A percentile compares a stretch with the other conserved stretches of the same genome.
phyloP scores from a whole-genome alignment of 805 yeast species.

The Teunomyces atbi region DNA sequence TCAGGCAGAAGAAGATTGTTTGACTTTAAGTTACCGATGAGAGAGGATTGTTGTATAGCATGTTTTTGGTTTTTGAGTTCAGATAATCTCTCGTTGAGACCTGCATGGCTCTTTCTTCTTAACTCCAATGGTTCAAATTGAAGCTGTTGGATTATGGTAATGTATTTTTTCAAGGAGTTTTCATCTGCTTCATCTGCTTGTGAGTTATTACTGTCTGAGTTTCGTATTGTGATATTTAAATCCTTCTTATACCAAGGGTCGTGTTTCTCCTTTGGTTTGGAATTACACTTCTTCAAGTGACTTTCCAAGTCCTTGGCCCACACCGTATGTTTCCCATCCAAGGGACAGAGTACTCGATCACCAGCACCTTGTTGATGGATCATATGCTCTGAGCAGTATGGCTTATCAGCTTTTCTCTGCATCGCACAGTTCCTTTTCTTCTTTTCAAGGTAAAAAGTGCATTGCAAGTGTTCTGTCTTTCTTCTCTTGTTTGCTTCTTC shows the following conservation, averaged over 20 bases:
- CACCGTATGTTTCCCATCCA: constrained; percentile 72
- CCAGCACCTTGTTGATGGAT: constrained; percentile 14
- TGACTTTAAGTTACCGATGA: constrained; percentile 63
- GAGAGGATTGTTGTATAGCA: constrained; percentile 76
- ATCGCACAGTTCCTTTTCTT: constrained; percentile 61
- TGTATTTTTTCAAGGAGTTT: constrained; percentile 16
- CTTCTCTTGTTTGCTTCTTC: constrained; percentile 7
- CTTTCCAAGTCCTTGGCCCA: constrained; percentile 55
- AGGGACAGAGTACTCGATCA: constrained; percentile 67
- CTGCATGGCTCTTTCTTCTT: constrained; percentile 22
- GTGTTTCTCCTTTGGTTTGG: constrained; percentile 30
- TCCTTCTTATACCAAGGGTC: constrained; percentile 54
- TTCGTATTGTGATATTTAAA: constrained; percentile 36
- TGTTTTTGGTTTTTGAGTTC: constrained; percentile 66
- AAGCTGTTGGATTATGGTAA: constrained; percentile 14
- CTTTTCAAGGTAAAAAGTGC: constrained; percentile 48
- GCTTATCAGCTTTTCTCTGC: constrained; percentile 49
- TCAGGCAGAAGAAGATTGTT: constrained; percentile 35
- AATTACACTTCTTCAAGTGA: constrained; percentile 65
- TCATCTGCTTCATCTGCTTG: too few relatives aligned
- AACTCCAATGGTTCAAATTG: constrained; percentile 17
- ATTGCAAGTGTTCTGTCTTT: constrained; percentile 20
- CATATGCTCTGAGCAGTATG: constrained; percentile 65
- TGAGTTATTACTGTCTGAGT: too few relatives aligned
- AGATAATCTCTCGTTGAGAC: constrained; percentile 39